Evolutionary conservation across 306 rosid genomes (phyloP).

Genomic region (Cyamopsis tetragonoloba): DNA sequence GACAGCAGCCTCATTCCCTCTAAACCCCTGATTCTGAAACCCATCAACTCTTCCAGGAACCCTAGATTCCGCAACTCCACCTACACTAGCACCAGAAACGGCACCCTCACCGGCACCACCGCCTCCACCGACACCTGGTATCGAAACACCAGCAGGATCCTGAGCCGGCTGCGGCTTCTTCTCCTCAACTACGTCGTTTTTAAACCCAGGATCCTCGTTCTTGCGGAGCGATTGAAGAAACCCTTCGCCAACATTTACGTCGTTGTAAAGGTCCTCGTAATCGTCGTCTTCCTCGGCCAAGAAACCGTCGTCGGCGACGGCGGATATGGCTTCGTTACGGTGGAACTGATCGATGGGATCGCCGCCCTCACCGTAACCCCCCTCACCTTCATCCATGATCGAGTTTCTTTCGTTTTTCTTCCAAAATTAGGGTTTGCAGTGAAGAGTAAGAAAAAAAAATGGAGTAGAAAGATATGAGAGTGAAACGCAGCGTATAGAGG

Average conservation of each 20-base stretch:
- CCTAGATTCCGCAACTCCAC: constrained; percentile 36
- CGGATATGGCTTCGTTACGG: constrained; percentile 96
- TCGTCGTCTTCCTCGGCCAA: constrained; percentile 89
- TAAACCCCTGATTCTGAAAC: constrained; percentile 67
- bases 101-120: constrained; percentile 26
- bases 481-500: not conserved
- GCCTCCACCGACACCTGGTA: constrained; percentile 52
- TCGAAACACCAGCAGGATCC: constrained; percentile 32
- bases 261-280: constrained; percentile 94
- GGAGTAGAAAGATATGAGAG: not conserved
- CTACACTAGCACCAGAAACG: not conserved
- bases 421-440: constrained; percentile 18
- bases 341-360: constrained; percentile 92
- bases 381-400: constrained; percentile 59
- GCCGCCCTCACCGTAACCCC: constrained; percentile 55
- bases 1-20: constrained; percentile 52
- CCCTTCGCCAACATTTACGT: constrained; percentile 93
- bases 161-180: constrained; percentile 40
- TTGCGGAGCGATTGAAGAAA: constrained; percentile 77
- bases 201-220: constrained; percentile 59
- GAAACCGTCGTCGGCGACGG: constrained; percentile 88
- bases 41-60: constrained; percentile 43
- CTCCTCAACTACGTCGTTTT: constrained; percentile 44
- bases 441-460: not conserved
- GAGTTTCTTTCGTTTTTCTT: not conserved